These are phyloP conservation scores for Botrytis medusae DNA, from an alignment of 2,329 filamentous ascomycete genomes.

Conservation along the genomic window DNA sequence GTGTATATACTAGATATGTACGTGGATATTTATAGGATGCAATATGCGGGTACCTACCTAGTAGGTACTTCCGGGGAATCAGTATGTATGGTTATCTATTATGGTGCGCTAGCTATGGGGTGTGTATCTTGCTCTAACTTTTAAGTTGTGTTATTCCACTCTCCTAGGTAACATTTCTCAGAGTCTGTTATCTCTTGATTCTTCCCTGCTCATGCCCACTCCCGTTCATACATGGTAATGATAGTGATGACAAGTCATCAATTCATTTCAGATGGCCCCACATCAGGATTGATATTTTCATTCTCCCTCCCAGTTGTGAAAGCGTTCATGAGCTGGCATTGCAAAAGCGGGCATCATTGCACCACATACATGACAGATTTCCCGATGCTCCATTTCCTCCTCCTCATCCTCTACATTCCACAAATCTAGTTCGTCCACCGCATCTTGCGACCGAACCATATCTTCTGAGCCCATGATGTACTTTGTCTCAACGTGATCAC, in stretches of 20 bases:
- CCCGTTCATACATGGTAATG: not conserved
- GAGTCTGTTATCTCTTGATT: not conserved
- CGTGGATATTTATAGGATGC: not conserved
- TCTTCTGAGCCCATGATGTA: constrained; percentile 34
- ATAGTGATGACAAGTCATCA: not conserved
- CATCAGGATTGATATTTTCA: constrained; percentile 9
- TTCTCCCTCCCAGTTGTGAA: constrained; percentile 41
- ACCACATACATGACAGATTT: constrained; percentile 46
- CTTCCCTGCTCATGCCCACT: not conserved
- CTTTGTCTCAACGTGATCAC: not conserved
- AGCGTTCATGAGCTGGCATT: constrained; percentile 49
- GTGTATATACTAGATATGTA: not conserved
- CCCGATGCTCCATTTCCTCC: constrained; percentile 33
- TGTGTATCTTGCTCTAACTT: not conserved
- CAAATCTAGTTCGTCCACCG: constrained; percentile 26
- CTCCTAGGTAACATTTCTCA: not conserved
- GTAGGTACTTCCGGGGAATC: not conserved
- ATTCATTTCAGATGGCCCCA: not conserved
- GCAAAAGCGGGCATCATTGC: constrained; percentile 51
- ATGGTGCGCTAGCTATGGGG: not conserved
- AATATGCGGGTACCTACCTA: not conserved
- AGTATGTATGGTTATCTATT: not conserved
- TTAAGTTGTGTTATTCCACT: not conserved
- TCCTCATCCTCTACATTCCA: constrained; percentile 33
- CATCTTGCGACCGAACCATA: constrained; percentile 32